phyloP scores from a whole-genome alignment of 2,329 filamentous ascomycete species.

The Ophiostoma sp. region DNA sequence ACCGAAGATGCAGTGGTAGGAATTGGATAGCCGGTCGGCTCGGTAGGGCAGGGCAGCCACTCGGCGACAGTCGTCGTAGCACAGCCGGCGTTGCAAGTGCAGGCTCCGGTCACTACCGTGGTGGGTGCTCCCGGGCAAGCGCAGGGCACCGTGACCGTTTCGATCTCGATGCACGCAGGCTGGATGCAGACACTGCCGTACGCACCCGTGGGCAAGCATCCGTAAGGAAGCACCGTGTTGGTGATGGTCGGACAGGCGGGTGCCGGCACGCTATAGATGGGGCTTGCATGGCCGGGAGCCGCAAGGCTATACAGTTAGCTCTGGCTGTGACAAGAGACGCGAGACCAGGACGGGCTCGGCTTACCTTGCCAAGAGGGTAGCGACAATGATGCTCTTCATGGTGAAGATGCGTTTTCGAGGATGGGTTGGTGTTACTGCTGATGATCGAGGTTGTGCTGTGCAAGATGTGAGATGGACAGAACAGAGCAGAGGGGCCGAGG shows the following conservation, averaged over 20 bases:
- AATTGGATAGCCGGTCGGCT: too few relatives aligned
- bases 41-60: conserved; percentile 6
- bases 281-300: conserved; percentile 6
- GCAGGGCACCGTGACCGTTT: conserved; percentile 18
- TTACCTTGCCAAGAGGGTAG: background rate
- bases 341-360: background rate
- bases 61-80: conserved; percentile 17
- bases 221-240: conserved; percentile 5
- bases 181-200: conserved; percentile 3
- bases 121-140: conserved; percentile 17
- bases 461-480: background rate
- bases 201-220: conserved; percentile 12
- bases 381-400: conserved; percentile 6
- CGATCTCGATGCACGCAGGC: conserved; percentile 11
- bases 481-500: background rate
- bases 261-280: background rate
- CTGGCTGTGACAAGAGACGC: background rate
- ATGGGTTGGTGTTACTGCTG: background rate
- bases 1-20: too few relatives aligned
- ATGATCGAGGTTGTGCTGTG: background rate
- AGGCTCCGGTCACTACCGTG: conserved; percentile 12
- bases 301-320: conserved; percentile 12
- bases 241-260: conserved; percentile 16
- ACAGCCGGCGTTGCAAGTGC: conserved; percentile 23
- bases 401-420: background rate